These are phyloP conservation scores for Bipolaris victoriae DNA, from an alignment of 2,329 filamentous ascomycete genomes.

Conservation along the genomic window DNA sequence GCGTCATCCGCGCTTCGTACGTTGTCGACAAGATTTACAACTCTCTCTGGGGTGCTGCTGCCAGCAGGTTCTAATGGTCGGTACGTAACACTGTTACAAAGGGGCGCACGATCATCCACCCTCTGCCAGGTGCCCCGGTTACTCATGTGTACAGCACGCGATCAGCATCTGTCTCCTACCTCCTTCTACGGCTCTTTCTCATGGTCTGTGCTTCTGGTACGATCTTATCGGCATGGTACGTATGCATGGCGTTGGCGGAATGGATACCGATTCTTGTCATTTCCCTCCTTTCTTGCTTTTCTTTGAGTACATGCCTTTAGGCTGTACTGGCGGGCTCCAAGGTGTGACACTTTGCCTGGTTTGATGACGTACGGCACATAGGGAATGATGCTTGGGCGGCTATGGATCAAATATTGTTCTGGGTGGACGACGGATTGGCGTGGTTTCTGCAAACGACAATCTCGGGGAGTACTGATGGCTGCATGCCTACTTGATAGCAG, in stretches of 20 bases:
- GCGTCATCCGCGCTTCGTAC: slow-evolving; percentile 90
- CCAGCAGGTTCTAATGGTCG: slow-evolving; percentile 34
- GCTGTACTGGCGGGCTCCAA: not conserved
- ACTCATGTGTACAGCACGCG: slow-evolving; percentile 15
- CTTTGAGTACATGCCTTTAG: slow-evolving; percentile 5
- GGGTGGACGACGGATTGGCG: not conserved
- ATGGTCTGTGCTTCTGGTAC: slow-evolving; percentile 5
- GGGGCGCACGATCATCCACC: slow-evolving; percentile 6
- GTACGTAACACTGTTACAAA: slow-evolving; percentile 22
- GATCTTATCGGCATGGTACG: slow-evolving; percentile 6
- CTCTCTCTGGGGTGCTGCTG: slow-evolving; percentile 68
- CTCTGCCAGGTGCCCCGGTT: slow-evolving; percentile 10
- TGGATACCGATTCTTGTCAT: slow-evolving; percentile 10
- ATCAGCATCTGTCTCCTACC: not conserved
- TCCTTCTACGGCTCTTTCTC: slow-evolving; percentile 1
- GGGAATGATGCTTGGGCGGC: not conserved
- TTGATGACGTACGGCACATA: slow-evolving; percentile 3
- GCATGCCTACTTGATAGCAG: not conserved
- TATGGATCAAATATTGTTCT: slow-evolving; percentile 1
- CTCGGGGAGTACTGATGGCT: slow-evolving; percentile 1
- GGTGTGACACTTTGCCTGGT: not conserved
- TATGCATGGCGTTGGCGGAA: slow-evolving; percentile 17
- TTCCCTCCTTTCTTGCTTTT: slow-evolving; percentile 5
- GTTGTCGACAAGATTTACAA: slow-evolving; percentile 99
- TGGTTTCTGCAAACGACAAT: slow-evolving; percentile 3